A percentile compares a stretch with the other conserved stretches of the same genome.
These are phyloP conservation scores for Aureobasidium leucospermi DNA, from an alignment of 2,329 filamentous ascomycete genomes.

Conservation along the genomic window DNA sequence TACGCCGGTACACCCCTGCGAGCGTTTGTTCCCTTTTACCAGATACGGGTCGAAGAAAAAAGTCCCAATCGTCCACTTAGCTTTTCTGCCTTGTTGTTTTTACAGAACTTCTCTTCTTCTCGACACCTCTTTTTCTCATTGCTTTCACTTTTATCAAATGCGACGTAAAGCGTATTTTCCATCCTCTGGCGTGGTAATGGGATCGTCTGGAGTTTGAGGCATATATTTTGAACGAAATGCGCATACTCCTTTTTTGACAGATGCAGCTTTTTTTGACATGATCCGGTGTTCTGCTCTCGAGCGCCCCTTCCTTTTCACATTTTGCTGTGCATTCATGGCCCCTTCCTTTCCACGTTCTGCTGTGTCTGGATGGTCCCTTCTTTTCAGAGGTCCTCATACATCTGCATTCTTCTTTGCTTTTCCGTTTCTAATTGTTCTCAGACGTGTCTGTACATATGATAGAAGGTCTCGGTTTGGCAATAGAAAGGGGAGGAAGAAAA, in stretches of 20 bases:
- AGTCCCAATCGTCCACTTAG: neutral
- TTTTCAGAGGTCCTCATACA: too few species aligned
- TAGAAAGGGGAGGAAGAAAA: too few species aligned
- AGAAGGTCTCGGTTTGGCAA: too few species aligned
- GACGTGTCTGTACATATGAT: too few species aligned
- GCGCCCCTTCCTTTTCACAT: too few species aligned
- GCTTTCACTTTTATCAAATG: neutral
- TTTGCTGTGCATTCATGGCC: too few species aligned
- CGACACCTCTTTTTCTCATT: neutral
- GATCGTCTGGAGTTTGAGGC: neutral
- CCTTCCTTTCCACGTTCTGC: too few species aligned
- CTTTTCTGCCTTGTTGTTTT: neutral
- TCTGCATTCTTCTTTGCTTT: too few species aligned
- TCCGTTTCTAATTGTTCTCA: too few species aligned
- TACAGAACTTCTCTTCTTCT: neutral
- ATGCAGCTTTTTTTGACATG: neutral
- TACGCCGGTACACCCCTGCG: too few species aligned
- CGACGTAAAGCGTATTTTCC: neutral
- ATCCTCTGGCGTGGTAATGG: neutral
- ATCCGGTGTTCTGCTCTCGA: too few species aligned
- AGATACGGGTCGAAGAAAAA: neutral
- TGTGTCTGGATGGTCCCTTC: too few species aligned
- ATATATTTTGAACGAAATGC: slow-evolving; percentile 1
- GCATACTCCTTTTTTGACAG: slow-evolving; percentile 1
- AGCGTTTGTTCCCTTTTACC: neutral